Percentiles rank a stretch among this genome's conserved stretches.
phyloP scores from a whole-genome alignment of 1,139 yeast genomes.

The Nakaseomyces kungkrabaensis region DNA sequence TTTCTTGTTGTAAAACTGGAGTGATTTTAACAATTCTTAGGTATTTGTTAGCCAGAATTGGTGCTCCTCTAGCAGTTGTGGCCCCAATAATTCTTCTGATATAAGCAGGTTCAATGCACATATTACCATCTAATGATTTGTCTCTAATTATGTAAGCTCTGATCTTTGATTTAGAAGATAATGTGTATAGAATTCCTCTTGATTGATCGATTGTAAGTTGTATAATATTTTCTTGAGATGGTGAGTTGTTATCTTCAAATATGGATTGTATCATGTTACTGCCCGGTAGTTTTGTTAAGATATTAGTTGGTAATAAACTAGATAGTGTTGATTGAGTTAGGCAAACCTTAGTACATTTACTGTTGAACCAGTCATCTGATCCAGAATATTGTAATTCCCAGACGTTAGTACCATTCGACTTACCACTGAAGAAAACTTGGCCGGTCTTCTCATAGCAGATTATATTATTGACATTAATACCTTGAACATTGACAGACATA shows the following conservation, averaged over 20 bases:
- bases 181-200: conserved; percentile 66
- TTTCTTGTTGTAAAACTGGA: conserved; percentile 53
- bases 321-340: conserved; percentile 60
- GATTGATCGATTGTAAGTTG: conserved; percentile 69
- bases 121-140: conserved; percentile 32
- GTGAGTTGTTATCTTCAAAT: conserved; percentile 22
- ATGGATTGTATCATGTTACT: conserved; percentile 33
- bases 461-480: conserved; percentile 61
- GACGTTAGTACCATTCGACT: conserved; percentile 64
- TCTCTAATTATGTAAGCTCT: conserved; percentile 57
- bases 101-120: conserved; percentile 29
- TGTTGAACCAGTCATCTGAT: conserved; percentile 79
- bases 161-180: conserved; percentile 75
- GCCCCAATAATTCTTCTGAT: conserved; percentile 50
- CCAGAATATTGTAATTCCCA: conserved; percentile 88
- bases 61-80: conserved; percentile 37
- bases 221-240: conserved; percentile 40
- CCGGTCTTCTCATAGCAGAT: conserved; percentile 53
- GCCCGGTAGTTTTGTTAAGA: conserved; percentile 36
- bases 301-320: conserved; percentile 42
- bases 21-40: conserved; percentile 52
- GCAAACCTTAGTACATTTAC: conserved; percentile 74
- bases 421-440: conserved; percentile 75
- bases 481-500: conserved; percentile 69
- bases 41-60: conserved; percentile 31